Evolutionary conservation across 2,329 filamentous ascomycete genomes (phyloP), one percentile per base, ranked within the genome.

Genomic region (Aspergillus persii): DNA sequence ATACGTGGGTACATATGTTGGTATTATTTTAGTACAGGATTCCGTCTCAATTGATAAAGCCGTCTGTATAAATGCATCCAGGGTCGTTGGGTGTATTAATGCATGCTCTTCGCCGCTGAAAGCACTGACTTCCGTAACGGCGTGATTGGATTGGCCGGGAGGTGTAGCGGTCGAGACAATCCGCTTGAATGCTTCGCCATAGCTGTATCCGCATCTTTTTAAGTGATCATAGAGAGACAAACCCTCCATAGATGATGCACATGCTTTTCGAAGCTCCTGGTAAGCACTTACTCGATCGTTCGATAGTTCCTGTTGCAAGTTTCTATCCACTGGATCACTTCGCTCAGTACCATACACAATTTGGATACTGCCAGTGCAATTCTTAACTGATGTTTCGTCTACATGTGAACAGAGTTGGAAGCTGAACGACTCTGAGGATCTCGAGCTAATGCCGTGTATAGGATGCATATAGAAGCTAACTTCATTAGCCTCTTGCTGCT

Each of bases 21-120:
- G 48, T 7, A 56, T 29, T 6, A 41, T 6, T 23, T 51, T 9
- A 3, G 36, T 50, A 41, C 47, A 47, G 8, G 31, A 41, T 31
- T 50, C 11, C 8, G 47, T 41, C 48, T n/a, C n/a, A 5, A 48
- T 49, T 48, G 31, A 56, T 12, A 56, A 31, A 4, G 47, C 23
- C 26, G 59, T 61, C 30, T 63, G 61, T 8, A 63, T 7, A 12
- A 63, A 54, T 2, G 59, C 50, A 53, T 63, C 61, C 2, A 61
- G 47, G 0, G 59, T 54, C 7, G 61, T 59, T 9, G 61, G 61
- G 15, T 63, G 61, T 18, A 63, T 61, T n/a, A n/a, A n/a, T n/a
- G n/a, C n/a, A 2, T 50, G 57, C 15, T 64, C 60, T 4, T 31
- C 27, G 3, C 46, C 46, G 12, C 36, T 7, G 4, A 41, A 11